Evolutionary conservation across 1,284 basidiomycete genomes (phyloP), one percentile per base, ranked within the genome.

Genomic region (Cutaneotrichosporon cutaneum): DNA sequence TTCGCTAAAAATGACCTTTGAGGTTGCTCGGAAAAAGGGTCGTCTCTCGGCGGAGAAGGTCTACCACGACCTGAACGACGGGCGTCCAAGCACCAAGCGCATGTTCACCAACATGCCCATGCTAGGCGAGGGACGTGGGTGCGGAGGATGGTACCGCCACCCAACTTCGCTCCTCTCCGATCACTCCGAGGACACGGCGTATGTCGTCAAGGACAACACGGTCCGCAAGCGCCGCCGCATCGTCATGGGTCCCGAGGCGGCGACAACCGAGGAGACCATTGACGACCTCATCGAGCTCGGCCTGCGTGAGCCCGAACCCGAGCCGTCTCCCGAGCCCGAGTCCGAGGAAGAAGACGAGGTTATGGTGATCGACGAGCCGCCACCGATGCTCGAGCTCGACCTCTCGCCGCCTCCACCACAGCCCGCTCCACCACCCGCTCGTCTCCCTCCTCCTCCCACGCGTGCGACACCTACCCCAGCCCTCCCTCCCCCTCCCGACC

Each of bases 121-220:
- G 16, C 56, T 72, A 6, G 67, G 71, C 4, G 64, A 64, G 39
- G 72, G 72, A 1, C 66, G 68, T 9, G 74, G 74, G 3, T 68
- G 65, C 9, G 71, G 72, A 10, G 72, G 71, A 8, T 75, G 73
- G 73, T 45, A 50, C 18, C 50, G 67, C 2, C 35, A 32, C 44
- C 68, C 50, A 33, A 62, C 50, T 35, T 61, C 50, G 10, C 64
- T 73, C 26, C 42, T 73, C 9, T 72, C 70, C 10, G 68, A 61
- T 35, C 62, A 63, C 26, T 62, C 66, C 14, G 61, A 66, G 33
- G 35, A 35, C 13, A 63, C 68, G 2, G 30, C 59, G 7, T 59
- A 60, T 3, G 58, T 70, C 14, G 58, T 64, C 18, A 56, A 65
- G 10, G 63, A 62, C 11, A 69, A 60, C 24, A 33, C 61, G 6